Evolutionary conservation across 257 asterid genomes (phyloP).

Genomic region (Solanum virginianum): DNA sequence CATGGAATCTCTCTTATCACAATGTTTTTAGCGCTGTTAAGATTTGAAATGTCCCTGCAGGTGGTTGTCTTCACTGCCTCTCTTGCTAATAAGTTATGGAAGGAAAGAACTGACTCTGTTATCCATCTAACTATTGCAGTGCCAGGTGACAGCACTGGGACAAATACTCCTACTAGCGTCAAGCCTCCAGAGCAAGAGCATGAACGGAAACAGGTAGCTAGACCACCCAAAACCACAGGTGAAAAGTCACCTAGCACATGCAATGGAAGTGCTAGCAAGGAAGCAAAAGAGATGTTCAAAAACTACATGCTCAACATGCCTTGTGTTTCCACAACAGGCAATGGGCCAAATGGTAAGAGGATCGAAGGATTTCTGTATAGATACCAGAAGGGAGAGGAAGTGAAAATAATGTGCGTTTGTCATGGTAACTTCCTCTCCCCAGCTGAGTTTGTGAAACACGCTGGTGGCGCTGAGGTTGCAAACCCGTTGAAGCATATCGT

Average conservation of each 20-base stretch:
- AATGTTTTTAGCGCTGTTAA: background rate
- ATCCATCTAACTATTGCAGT: background rate
- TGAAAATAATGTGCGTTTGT: slow-evolving; percentile 70
- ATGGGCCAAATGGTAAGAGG: slow-evolving; percentile 38
- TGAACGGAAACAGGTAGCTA: background rate
- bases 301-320: slow-evolving; percentile 54
- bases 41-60: background rate
- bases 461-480: slow-evolving; percentile 56
- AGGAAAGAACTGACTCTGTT: background rate
- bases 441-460: slow-evolving; percentile 67
- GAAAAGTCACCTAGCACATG: background rate
- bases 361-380: slow-evolving; percentile 63
- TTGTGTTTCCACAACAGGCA: slow-evolving; percentile 38
- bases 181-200: background rate
- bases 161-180: slow-evolving; percentile 1
- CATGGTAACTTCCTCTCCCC: slow-evolving; percentile 73
- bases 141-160: background rate
- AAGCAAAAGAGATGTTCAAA: slow-evolving; percentile 7
- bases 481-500: slow-evolving; percentile 70
- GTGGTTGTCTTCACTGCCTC: background rate
- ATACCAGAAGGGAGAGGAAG: slow-evolving; percentile 61
- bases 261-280: background rate
- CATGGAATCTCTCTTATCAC: background rate
- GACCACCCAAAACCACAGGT: background rate
- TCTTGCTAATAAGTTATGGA: background rate